Conservation (phyloP, 352 stramenopile genomes). For the Phytophthora capsici region DNA sequence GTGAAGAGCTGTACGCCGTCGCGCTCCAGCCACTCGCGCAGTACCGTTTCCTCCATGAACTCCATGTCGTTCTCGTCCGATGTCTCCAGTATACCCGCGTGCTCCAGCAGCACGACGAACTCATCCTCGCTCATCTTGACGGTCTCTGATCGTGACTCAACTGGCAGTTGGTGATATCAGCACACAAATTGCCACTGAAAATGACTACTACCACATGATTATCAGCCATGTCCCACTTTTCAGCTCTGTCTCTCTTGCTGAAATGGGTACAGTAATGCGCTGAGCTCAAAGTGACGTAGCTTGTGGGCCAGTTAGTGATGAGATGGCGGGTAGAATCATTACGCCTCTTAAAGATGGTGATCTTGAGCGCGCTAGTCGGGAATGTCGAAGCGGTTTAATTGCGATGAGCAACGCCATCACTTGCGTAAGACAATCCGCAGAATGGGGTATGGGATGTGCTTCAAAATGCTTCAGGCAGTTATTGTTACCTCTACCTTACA, state of each 20-base stretch:
- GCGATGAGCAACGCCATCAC: no score
- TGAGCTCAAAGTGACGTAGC: conserved; percentile 2
- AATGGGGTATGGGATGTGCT: no score
- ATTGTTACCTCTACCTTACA: no score
- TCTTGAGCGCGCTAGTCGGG: no score
- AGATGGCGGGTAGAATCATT: no score
- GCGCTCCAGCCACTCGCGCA: conserved; percentile 75
- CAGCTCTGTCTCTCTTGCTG: conserved; percentile 16
- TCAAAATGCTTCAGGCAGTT: no score
- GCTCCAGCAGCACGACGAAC: conserved; percentile 85
- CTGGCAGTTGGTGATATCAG: background rate
- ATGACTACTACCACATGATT: background rate
- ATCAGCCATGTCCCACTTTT: conserved; percentile 18
- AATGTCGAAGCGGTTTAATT: no score
- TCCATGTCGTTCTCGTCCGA: conserved; percentile 74
- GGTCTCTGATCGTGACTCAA: conserved; percentile 21
- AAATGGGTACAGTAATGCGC: conserved; percentile 24
- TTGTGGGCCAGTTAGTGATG: no score
- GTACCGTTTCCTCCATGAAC: conserved; percentile 68
- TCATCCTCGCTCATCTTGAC: conserved; percentile 79
- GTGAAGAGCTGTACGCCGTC: conserved; percentile 74
- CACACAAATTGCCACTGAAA: background rate
- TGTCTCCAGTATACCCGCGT: conserved; percentile 77
- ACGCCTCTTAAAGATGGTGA: no score
- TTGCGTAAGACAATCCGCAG: no score